Base-by-base conservation (phyloP, 371 early-diverging fungal species). In the Batrachochytrium dendrobatidis region DNA sequence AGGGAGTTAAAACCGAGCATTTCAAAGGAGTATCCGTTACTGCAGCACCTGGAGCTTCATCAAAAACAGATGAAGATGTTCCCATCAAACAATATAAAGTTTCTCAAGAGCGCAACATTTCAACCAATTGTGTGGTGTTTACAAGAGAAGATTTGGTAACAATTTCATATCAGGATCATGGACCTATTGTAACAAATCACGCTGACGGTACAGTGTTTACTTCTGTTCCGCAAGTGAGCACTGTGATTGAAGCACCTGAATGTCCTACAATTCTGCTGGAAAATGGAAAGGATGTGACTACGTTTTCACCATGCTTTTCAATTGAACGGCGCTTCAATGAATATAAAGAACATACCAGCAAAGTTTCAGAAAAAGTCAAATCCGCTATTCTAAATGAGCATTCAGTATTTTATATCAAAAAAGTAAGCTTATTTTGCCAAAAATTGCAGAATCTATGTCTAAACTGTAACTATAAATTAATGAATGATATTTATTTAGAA, bases 111-210 rank as follows among this genome's bases (percentile, higher is more conserved):
- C 58, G 50, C 20, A 55, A 63, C 48, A 52, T 65, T 10, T 54
- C 68, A 0, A 30, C 61, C 12, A 15, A 43, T 7, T 32, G 46
- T 22, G 30, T 55, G 20, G 57, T 68, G 4, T 26, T 62, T 4
- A 66, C 70, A 3, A 48, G 73, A 24, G 66, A 65, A 25, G 73
- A 73, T 56, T 52, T 69, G 61, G 73, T 73, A 5, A 45, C 30
- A 0, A 50, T 70, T 1, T 59, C 62, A 1, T 15, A 34, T 7
- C 34, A 58, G 33, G 60, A 45, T 25, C 60, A 68, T 22, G 65
- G 67, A 2, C 33, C 48, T 25, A 31, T 58, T 0, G 30, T 55
- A 20, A 35, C 68, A 3, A 58, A 71, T 34, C 72, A 72, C 48
- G 55, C 60, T 7, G 66, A 67, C 60, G 68, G 72, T 7, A 71